Evolutionary conservation across 805 yeast genomes (phyloP).

Genomic region (Torulaspora maleeae): DNA sequence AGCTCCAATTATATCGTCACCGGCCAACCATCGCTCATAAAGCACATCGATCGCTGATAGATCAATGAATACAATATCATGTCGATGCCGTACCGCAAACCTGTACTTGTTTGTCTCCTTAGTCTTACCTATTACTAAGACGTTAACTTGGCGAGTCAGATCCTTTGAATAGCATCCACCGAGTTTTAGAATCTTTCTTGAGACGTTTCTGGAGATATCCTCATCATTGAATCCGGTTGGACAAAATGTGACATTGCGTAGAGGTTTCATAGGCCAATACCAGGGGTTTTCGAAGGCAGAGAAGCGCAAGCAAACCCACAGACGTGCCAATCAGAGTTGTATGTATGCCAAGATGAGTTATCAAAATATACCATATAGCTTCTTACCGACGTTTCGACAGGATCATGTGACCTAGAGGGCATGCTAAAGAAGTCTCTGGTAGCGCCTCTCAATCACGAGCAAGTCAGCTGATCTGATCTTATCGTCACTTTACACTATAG

Average conservation of each 20-base stretch:
- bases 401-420: too few species aligned
- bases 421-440: too few species aligned
- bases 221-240: constrained; percentile 48
- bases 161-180: constrained; percentile 59
- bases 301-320: too few species aligned
- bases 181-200: constrained; percentile 44
- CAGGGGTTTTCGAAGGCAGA: neutral
- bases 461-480: too few species aligned
- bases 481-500: too few species aligned
- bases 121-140: constrained; percentile 55
- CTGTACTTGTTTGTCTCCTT: constrained; percentile 30
- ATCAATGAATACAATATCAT: constrained; percentile 27
- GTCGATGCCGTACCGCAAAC: constrained; percentile 28
- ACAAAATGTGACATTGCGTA: constrained; percentile 49
- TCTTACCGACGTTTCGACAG: too few species aligned
- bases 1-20: constrained; percentile 23
- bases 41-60: constrained; percentile 19
- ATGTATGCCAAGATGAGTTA: too few species aligned
- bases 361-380: too few species aligned
- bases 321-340: too few species aligned
- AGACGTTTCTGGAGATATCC: constrained; percentile 40
- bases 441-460: too few species aligned
- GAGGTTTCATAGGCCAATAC: constrained; percentile 32
- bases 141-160: constrained; percentile 56
- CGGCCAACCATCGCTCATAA: constrained; percentile 31